Evolutionary conservation across 2,329 filamentous ascomycete genomes (phyloP).

Genomic region (Ceratocystis harringtonii): DNA sequence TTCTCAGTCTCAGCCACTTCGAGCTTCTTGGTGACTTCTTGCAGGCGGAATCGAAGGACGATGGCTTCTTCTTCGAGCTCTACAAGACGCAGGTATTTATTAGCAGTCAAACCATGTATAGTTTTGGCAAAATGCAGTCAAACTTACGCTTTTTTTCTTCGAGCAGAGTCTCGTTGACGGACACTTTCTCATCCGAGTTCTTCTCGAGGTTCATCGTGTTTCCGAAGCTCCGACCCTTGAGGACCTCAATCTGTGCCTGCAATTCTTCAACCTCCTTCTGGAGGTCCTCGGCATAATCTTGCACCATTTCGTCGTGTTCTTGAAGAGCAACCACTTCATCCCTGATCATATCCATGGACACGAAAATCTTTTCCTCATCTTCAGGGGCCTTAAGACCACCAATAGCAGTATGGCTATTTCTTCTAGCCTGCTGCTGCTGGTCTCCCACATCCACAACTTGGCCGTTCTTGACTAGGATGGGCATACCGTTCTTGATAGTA

Average conservation of each 20-base stretch:
- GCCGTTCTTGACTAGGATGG: constrained; percentile 40
- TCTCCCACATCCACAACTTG: constrained; percentile 32
- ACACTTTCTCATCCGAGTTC: constrained; percentile 15
- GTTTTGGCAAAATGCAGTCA: not conserved
- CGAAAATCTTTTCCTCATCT: constrained; percentile 43
- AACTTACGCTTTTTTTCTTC: constrained; percentile 43
- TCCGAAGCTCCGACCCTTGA: constrained; percentile 28
- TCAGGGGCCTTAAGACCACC: constrained; percentile 36
- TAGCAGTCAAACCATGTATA: not conserved
- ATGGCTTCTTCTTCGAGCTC: constrained; percentile 46
- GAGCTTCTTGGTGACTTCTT: constrained; percentile 46
- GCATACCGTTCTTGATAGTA: constrained; percentile 37
- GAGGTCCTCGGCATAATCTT: constrained; percentile 38
- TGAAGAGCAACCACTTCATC: constrained; percentile 41
- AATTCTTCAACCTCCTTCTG: constrained; percentile 37
- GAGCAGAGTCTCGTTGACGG: constrained; percentile 26
- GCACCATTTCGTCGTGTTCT: constrained; percentile 40
- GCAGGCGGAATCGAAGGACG: constrained; percentile 44
- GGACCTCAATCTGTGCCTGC: constrained; percentile 33
- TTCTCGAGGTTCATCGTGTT: constrained; percentile 23
- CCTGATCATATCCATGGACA: constrained; percentile 47
- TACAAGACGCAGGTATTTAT: constrained; percentile 19
- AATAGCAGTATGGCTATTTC: constrained; percentile 32
- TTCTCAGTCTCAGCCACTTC: constrained; percentile 48
- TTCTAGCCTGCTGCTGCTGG: constrained; percentile 24